Base-by-base conservation (phyloP, 495 filamentous ascomycete species). In the Delitschia confertaspora region DNA sequence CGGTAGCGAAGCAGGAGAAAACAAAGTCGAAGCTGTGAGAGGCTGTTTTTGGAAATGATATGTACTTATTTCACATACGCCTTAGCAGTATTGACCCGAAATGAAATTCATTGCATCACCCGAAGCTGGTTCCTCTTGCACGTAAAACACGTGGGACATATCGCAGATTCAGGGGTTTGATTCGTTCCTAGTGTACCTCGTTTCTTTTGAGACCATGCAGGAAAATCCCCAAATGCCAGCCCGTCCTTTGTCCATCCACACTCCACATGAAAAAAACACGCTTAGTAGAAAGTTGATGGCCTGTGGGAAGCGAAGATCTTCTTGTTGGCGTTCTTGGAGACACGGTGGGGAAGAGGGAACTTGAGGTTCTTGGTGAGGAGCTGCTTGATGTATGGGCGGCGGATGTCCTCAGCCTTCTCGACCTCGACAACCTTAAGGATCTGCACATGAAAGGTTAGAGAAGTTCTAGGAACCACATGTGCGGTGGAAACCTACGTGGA, bases 301-400 rank as follows among this genome's bases (percentile, higher is more conserved):
- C 91, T 79, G 67, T 78, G 85, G 65, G 85, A 78, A 62, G 82
- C 73, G 73, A 89, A 98, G 62, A 96, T 63, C 75, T 91, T 93
- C 73, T 81, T 83, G 73, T 72, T 78, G 61, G 62, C 64, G 55
- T 72, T 74, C 73, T 83, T 86, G 67, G 78, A 74, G 54, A 89
- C 72, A 60, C 91, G 91, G 76, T 96, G 91, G 60, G 91, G 91
- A 58, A 98, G 85, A 66, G 91, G 91, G 85, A 98, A 98, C 68
- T 86, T 83, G 68, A 98, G 83, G 68, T 82, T 67, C 81, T 95
- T 94, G 68, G 73, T 70, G 64, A 96, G 68, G 67, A 98, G 85
- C 72, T 98, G 91, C 76, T 85, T 89, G 79, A 96, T 89, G 79
- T 98, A 96, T 54, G 93, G 88, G 64, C 88, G 84, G 72, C 88